A percentile compares a stretch with the other conserved stretches of the same genome.
phyloP scores from a whole-genome alignment of 192 early-diverging fungal species.

The Umbelopsis sp. region DNA sequence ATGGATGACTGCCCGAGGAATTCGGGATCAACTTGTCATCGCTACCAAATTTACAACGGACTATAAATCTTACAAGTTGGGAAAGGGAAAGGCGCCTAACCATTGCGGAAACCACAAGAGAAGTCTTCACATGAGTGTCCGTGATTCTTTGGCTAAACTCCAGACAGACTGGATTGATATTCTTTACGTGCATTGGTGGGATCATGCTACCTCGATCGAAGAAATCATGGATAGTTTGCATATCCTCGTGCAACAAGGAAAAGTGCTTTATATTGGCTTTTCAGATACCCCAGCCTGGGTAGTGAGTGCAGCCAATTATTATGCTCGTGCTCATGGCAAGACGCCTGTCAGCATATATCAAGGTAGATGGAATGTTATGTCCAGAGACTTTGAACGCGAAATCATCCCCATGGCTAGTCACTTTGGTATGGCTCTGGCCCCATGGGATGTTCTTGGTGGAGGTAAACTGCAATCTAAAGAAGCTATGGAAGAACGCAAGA shows the following conservation, averaged over 20 bases:
- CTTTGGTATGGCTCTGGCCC: constrained; percentile 36
- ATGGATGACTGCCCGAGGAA: constrained; percentile 47
- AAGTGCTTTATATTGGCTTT: constrained; percentile 60
- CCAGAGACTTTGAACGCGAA: constrained; percentile 39
- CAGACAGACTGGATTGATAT: constrained; percentile 50
- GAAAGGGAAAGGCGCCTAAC: constrained; percentile 8
- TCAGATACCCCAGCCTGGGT: constrained; percentile 54
- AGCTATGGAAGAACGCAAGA: constrained; percentile 13
- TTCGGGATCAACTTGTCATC: constrained; percentile 56
- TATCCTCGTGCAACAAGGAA: constrained; percentile 60
- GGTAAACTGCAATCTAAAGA: constrained; percentile 17
- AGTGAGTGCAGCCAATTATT: constrained; percentile 29
- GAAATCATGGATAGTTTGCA: constrained; percentile 67
- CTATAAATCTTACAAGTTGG: constrained; percentile 8
- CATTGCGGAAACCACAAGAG: constrained; percentile 46
- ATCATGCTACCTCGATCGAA: constrained; percentile 53
- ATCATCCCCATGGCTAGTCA: constrained; percentile 37
- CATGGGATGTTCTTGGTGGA: constrained; percentile 29
- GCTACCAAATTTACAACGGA: constrained; percentile 55
- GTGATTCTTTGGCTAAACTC: constrained; percentile 55
- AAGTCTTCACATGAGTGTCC: constrained; percentile 55
- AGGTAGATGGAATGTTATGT: constrained; percentile 37
- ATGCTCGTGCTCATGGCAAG: constrained; percentile 14
- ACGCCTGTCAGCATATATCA: constrained; percentile 39
- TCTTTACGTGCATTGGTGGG: constrained; percentile 50